phyloP scores from a whole-genome alignment of 176 grass and related monocot species.

The maize (Zea mays) region Zm-B73-REFERENCE-NAM-5.0 NC_050097.1:4547501-4548000 shows the following conservation, averaged over 20 bases:
- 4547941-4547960: neutral
- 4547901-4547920: neutral
- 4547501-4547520: too few species aligned
- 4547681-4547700: neutral
- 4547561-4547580: conserved; percentile 28
- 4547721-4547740: neutral
- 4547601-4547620: neutral
- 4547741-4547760: conserved; percentile 25
- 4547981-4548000: neutral
- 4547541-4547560: too few species aligned
- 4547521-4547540: too few species aligned
- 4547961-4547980: neutral
- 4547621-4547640: neutral
- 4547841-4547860: neutral
- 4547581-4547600: conserved; percentile 1
- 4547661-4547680: neutral
- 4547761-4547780: neutral
- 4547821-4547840: neutral
- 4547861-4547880: neutral
- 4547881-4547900: neutral
- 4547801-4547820: too few species aligned
- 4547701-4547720: neutral
- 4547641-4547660: neutral
- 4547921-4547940: neutral
- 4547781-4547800: neutral